Percentiles rank a stretch among this genome's conserved stretches.
Evolutionary conservation across 768 basidiomycete species (phyloP).

Genomic region (Pleurotus cornucopiae): DNA sequence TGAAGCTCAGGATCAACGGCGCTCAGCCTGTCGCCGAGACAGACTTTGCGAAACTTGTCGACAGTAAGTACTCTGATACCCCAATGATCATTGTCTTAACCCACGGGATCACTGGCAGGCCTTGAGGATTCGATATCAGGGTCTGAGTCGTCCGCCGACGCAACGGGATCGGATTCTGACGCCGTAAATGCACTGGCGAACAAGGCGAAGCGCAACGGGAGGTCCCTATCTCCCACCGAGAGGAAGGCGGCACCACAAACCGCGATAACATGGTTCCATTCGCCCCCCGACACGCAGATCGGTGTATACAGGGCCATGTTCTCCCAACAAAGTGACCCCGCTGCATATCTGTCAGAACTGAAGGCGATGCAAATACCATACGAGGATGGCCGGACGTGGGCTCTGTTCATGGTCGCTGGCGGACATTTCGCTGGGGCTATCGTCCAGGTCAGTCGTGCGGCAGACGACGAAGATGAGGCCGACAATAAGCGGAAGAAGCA

Average conservation of each 20-base stretch:
- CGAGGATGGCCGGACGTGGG: conserved; percentile 72
- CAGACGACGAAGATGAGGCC: conserved; percentile 32
- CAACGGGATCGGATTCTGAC: conserved; percentile 53
- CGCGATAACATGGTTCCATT: conserved; percentile 88
- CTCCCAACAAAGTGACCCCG: conserved; percentile 39
- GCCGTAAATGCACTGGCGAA: conserved; percentile 64
- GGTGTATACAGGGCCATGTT: conserved; percentile 83
- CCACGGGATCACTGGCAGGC: conserved; percentile 29
- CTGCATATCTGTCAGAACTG: conserved; percentile 56
- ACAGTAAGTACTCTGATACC: conserved; percentile 48
- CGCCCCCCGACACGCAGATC: conserved; percentile 81
- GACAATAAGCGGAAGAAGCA: conserved; percentile 48
- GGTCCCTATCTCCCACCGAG: conserved; percentile 44
- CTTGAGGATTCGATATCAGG: conserved; percentile 90
- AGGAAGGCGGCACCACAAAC: conserved; percentile 37
- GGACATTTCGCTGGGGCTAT: conserved; percentile 97
- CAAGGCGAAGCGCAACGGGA: conserved; percentile 45
- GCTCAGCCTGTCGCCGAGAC: conserved; percentile 60
- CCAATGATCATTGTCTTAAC: too few species aligned
- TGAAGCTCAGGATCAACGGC: conserved; percentile 72
- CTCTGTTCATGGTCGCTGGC: conserved; percentile 94
- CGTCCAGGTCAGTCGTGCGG: conserved; percentile 58
- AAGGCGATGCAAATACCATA: conserved; percentile 53
- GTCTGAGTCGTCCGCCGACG: conserved; percentile 71
- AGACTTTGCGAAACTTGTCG: conserved; percentile 74